Conservation (phyloP, 2,329 filamentous ascomycete genomes). For the Hypoxylon sp. region DNA sequence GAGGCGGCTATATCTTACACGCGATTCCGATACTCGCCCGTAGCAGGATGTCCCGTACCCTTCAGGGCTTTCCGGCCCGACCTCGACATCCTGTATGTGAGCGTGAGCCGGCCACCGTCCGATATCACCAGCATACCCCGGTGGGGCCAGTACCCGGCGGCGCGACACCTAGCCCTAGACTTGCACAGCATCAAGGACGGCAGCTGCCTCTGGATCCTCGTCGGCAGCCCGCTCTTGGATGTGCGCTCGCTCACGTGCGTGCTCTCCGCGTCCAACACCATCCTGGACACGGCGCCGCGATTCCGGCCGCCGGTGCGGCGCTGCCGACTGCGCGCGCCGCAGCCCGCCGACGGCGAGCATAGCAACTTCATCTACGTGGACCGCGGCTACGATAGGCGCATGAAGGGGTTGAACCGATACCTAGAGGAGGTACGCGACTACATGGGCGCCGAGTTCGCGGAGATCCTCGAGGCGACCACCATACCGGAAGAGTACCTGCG, state of each 20-base stretch:
- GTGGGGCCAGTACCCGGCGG: conserved; percentile 21
- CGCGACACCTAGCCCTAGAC: conserved; percentile 30
- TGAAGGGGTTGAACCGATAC: conserved; percentile 25
- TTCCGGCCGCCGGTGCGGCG: conserved; percentile 34
- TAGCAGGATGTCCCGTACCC: conserved; percentile 37
- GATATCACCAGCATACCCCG: conserved; percentile 6
- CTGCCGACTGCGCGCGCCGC: conserved; percentile 23
- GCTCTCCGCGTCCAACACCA: conserved; percentile 17
- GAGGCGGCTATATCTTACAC: conserved; percentile 21
- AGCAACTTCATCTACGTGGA: conserved; percentile 34
- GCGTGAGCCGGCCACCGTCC: conserved; percentile 15
- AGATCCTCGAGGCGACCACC: neutral
- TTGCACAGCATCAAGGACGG: conserved; percentile 32
- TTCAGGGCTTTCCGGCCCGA: conserved; percentile 39
- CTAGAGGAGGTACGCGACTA: conserved; percentile 24
- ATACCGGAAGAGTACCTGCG: conserved; percentile 7
- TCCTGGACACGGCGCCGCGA: conserved; percentile 22
- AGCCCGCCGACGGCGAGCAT: conserved; percentile 24
- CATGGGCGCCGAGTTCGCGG: conserved; percentile 16
- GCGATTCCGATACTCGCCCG: conserved; percentile 34
- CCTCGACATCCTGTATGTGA: conserved; percentile 38
- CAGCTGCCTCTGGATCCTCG: conserved; percentile 17
- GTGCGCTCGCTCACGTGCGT: conserved; percentile 31
- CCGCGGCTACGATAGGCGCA: conserved; percentile 27
- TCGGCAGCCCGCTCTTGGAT: conserved; percentile 13